These are phyloP conservation scores for Russula emetica DNA, from an alignment of 768 basidiomycete genomes.

Conservation along the genomic window DNA sequence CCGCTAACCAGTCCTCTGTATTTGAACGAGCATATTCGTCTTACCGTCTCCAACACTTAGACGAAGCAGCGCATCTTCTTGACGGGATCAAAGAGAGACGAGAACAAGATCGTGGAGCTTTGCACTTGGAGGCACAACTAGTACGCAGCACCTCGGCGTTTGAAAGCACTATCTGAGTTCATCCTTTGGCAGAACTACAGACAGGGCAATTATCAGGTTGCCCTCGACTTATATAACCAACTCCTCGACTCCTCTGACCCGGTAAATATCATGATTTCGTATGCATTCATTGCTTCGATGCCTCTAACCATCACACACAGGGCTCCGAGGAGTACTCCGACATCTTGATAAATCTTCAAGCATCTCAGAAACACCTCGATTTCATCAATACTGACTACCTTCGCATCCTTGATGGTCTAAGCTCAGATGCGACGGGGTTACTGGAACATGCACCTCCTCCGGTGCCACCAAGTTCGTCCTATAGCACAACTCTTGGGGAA, in stretches of 20 bases:
- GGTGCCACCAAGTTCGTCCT: constrained; percentile 36
- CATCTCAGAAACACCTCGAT: constrained; percentile 76
- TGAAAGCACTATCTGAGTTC: constrained; percentile 24
- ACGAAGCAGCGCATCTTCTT: constrained; percentile 57
- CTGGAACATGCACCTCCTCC: constrained; percentile 66
- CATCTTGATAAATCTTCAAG: constrained; percentile 78
- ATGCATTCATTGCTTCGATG: background rate
- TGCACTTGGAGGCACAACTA: constrained; percentile 85
- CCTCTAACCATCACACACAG: constrained; percentile 40
- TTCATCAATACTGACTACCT: constrained; percentile 73
- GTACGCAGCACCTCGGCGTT: constrained; percentile 44
- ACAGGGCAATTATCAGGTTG: constrained; percentile 65
- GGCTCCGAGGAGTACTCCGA: constrained; percentile 85
- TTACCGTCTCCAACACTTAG: constrained; percentile 77
- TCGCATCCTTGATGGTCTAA: constrained; percentile 57
- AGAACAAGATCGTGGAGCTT: constrained; percentile 51
- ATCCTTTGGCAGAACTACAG: constrained; percentile 59
- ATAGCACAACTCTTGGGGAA: constrained; percentile 30
- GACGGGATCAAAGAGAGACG: constrained; percentile 42
- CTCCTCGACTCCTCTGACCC: constrained; percentile 74
- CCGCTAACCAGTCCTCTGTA: constrained; percentile 32
- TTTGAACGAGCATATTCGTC: constrained; percentile 81
- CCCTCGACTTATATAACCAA: constrained; percentile 74
- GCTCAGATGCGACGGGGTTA: constrained; percentile 45
- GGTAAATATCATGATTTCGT: constrained; percentile 43